Base-by-base conservation (phyloP, 108 stramenopile species). In the Seminavis robusta region DNA sequence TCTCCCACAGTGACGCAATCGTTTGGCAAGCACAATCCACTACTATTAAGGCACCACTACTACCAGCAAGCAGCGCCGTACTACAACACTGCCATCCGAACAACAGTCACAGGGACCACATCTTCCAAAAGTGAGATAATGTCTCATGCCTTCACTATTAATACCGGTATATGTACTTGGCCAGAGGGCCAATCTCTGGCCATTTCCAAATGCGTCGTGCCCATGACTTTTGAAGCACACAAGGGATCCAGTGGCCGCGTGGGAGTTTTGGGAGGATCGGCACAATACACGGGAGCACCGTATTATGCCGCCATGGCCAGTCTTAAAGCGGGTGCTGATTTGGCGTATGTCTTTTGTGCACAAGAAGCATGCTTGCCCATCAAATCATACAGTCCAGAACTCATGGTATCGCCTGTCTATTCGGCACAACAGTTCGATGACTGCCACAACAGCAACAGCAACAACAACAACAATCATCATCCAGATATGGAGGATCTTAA, bases 221-320 rank as follows among this genome's bases (percentile, higher is more conserved):
- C 84, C 15, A 70, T 95, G 1, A 57, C 79, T 3, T 38, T 64
- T 3, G 28, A 49, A 15, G 44, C 65, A 4, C 84, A 95, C 83
- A 97, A 97, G 79, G 97, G 97, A 30, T 88, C 89, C 29, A 78
- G 80, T 31, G 98, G 98, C 9, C 77, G 97, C 34, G 73, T 99
- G 11, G 98, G 77, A 15, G 79, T 98, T 24, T 55, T 99, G 46
- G 98, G 98, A 8, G 98, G 98, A 25, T 93, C 86, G 10, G 67
- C 74, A 40, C 90, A 81, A 49, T 98, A 95, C 71, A 95, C 98
- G 21, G 98, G 98, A 17, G 98, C 98, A 9, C 98, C 98, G 0
- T 99, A 90, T 61, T 98, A 98, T 60, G 96, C 97, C 5, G 94
- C 91, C 39, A 81, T 83, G 73, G 76, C 95, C 2, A 74, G 92